Evolutionary conservation across 495 filamentous ascomycete species (phyloP), one percentile per base, ranked within the genome.

Genomic region (Trichoderma erinaceum): DNA sequence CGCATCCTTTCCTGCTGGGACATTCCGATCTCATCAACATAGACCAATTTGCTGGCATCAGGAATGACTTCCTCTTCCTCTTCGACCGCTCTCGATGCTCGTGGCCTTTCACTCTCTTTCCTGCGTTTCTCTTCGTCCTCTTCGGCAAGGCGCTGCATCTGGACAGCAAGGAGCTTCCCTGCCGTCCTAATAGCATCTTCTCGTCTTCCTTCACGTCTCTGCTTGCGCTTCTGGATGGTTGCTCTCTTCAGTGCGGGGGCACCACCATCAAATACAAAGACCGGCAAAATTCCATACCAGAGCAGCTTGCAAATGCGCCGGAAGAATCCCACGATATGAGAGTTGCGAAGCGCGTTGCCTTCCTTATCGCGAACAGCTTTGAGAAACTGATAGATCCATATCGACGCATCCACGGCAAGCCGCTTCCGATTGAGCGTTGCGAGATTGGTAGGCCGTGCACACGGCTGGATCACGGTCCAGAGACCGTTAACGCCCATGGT

Each of bases 371-470:
- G 92, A 2, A 99, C 96, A 21, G 95, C 95, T 80, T 99, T 99
- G 70, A 99, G 85, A 75, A 99, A 99, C 75, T 99, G 95, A 80
- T 99, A 99, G 68, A 99, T 97, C 95, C 95, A 99, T 73, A 98
- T 99, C 3, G 92, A 97, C 66, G 96, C 95, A 78, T 99, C 95
- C 76, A 99, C 91, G 38, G 95, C 95, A 68, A 99, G 87, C 27
- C 95, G 92, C 76, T 96, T 97, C 69, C 89, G 89, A 76, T 97
- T 97, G 65, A 99, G 88, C 1, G 95, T 96, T 75, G 96, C 92
- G 71, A 99, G 90, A 78, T 96, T 96, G 69, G 95, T 93, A 21
- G 90, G 90, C 27, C 90, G 88, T 32, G 94, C 95, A 73, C 90
- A 96, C 41, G 95, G 95, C 76, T 96, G 90, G 69, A 97, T 82